phyloP scores from a whole-genome alignment of 306 rosid species.

The Fragaria ananassa region DNA sequence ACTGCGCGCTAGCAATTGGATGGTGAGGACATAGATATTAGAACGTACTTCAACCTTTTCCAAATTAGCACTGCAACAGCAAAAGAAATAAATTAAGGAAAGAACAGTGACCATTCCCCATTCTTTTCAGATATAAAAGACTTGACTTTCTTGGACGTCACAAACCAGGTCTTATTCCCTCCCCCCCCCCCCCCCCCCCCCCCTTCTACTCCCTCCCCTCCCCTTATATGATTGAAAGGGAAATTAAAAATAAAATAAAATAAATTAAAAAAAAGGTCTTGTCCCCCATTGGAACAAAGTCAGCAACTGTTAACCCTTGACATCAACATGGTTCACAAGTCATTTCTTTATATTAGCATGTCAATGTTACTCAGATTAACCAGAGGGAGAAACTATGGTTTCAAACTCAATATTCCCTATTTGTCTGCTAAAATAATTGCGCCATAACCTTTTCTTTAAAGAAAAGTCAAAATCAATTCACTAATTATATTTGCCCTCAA shows the following conservation, averaged over 20 bases:
- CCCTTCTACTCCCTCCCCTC: background rate
- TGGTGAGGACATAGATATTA: constrained; percentile 60
- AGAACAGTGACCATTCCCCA: background rate
- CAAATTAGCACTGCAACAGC: constrained; percentile 58
- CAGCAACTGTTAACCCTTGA: constrained; percentile 1
- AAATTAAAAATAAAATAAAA: background rate
- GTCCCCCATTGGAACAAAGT: background rate
- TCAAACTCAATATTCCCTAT: background rate
- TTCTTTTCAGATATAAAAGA: background rate
- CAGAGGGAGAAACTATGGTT: background rate
- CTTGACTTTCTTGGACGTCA: background rate
- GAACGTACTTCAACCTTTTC: constrained; percentile 75
- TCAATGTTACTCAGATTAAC: background rate
- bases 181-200: too few species aligned
- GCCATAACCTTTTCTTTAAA: background rate
- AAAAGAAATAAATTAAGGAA: background rate
- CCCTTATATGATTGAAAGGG: background rate
- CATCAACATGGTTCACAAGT: background rate
- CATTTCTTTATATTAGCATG: too few species aligned
- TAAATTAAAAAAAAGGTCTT: too few species aligned
- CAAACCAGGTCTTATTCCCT: background rate
- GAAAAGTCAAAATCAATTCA: background rate
- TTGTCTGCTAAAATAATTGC: background rate
- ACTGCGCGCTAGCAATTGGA: constrained; percentile 70
- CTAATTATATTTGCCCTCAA: background rate